These are phyloP conservation scores for Isatis tinctoria DNA, from an alignment of 345 rosid genomes.

Conservation along the genomic window DNA sequence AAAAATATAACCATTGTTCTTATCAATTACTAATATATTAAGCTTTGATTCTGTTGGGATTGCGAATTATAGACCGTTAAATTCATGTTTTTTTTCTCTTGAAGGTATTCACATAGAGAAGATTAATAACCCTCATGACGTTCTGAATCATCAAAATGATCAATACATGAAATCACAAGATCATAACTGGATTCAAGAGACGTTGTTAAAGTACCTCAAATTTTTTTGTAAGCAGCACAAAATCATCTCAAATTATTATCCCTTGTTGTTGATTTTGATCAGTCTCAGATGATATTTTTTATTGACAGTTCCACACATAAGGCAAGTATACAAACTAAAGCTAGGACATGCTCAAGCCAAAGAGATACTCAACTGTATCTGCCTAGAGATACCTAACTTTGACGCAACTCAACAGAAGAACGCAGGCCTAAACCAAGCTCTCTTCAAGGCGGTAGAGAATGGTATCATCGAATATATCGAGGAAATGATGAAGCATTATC, in stretches of 20 bases:
- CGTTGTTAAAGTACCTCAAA: constrained; percentile 20
- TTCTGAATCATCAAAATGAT: constrained; percentile 4
- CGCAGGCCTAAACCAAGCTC: constrained; percentile 36
- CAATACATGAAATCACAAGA: constrained; percentile 12
- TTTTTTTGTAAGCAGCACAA: constrained; percentile 29
- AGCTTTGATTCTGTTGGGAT: background rate
- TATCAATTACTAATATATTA: background rate
- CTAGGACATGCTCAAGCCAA: constrained; percentile 48
- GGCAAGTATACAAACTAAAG: constrained; percentile 46
- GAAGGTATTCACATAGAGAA: constrained; percentile 26
- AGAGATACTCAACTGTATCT: constrained; percentile 42
- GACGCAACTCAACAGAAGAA: constrained; percentile 31
- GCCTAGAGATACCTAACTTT: constrained; percentile 43
- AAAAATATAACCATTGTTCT: background rate
- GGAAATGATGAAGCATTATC: constrained; percentile 49
- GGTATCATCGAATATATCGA: constrained; percentile 59
- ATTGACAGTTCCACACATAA: constrained; percentile 46
- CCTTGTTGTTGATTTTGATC: background rate
- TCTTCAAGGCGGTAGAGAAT: constrained; percentile 53
- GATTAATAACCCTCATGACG: constrained; percentile 6
- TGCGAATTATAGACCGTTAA: background rate
- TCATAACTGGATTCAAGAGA: background rate
- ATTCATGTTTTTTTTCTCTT: background rate
- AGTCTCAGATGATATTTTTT: background rate
- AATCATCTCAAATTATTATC: background rate